Evolutionary conservation across 2,329 filamentous ascomycete species (phyloP).

Genomic region (Dactylellina cionopaga): DNA sequence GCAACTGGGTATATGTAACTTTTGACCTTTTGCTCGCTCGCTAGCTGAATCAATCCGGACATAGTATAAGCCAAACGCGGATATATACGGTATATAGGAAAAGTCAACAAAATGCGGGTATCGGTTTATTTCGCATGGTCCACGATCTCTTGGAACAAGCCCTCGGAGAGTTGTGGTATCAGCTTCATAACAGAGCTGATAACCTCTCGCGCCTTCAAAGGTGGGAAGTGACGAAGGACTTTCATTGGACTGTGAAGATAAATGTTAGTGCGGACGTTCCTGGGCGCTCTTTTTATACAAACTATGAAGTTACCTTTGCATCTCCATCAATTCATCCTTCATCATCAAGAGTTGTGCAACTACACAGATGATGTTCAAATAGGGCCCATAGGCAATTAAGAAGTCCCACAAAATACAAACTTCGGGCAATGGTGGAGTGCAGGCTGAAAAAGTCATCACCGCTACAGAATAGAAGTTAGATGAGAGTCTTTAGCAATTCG

Average conservation of each 20-base stretch:
- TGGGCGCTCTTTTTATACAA: conserved; percentile 17
- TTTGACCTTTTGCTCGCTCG: conserved; percentile 25
- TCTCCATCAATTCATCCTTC: conserved; percentile 82
- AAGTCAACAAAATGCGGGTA: neutral
- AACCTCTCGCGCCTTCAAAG: conserved; percentile 77
- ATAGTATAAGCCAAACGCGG: neutral
- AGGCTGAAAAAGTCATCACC: conserved; percentile 92
- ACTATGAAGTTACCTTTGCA: conserved; percentile 73
- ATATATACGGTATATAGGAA: conserved; percentile 28
- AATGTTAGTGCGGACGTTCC: conserved; percentile 56
- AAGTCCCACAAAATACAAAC: conserved; percentile 97
- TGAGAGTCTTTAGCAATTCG: neutral
- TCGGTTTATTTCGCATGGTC: conserved; percentile 76
- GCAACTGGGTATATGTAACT: conserved; percentile 38
- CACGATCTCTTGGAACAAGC: conserved; percentile 90
- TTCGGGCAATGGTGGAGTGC: conserved; percentile 92
- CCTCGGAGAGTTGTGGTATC: conserved; percentile 87
- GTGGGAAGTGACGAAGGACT: conserved; percentile 85
- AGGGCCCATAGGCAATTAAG: conserved; percentile 91
- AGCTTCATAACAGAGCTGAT: conserved; percentile 88
- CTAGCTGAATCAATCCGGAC: conserved; percentile 9
- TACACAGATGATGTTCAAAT: conserved; percentile 95
- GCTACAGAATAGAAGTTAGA: conserved; percentile 59
- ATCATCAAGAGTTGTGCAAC: conserved; percentile 93
- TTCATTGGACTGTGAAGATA: conserved; percentile 79